Conservation (phyloP, 495 filamentous ascomycete species). For the Penicillium arizonense region DNA sequence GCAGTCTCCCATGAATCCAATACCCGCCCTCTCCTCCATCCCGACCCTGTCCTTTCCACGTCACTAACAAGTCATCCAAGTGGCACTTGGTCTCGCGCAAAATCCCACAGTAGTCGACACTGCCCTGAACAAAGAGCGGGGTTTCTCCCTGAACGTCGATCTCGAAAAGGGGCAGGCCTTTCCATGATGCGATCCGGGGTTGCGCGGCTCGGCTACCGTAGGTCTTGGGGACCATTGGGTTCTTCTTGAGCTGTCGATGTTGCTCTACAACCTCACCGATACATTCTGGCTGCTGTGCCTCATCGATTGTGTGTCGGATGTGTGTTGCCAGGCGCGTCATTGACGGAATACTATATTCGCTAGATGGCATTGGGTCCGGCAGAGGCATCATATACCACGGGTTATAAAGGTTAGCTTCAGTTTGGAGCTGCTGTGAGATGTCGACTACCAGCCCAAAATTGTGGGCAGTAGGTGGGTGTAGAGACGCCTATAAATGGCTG, state of each 20-base stretch:
- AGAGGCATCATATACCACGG: slow-evolving; percentile 8
- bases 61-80: slow-evolving; percentile 8
- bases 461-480: not conserved
- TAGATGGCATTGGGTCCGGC: slow-evolving; percentile 3
- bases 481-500: not conserved
- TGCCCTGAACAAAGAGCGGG: slow-evolving; percentile 8
- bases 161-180: not conserved
- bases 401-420: slow-evolving; percentile 2
- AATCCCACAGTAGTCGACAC: slow-evolving; percentile 8
- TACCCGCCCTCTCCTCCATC: slow-evolving; percentile 3
- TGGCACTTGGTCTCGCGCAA: not conserved
- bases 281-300: slow-evolving; percentile 5
- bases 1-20: slow-evolving; percentile 7
- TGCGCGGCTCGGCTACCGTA: slow-evolving; percentile 5
- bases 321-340: not conserved
- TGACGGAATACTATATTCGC: not conserved
- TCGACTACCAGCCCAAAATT: not conserved
- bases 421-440: slow-evolving; percentile 4
- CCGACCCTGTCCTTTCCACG: not conserved
- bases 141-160: slow-evolving; percentile 4
- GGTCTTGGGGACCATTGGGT: not conserved
- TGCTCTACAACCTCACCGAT: slow-evolving; percentile 3
- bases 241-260: not conserved
- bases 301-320: not conserved
- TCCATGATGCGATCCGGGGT: slow-evolving; percentile 4